phyloP scores from a whole-genome alignment of 192 early-diverging fungal species.

The Paraglomus occultum region DNA sequence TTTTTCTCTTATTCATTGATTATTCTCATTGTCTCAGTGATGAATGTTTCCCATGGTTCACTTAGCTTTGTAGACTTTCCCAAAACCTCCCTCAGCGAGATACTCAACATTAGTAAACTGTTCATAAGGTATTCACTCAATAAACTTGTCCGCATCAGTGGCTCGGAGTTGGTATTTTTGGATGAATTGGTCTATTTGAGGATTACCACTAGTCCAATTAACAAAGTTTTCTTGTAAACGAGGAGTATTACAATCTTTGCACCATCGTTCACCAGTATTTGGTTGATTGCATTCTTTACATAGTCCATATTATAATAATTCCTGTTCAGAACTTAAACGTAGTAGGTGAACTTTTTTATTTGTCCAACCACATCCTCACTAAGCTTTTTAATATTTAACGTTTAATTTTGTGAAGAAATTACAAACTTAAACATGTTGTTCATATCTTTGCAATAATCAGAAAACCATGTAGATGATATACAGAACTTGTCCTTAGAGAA shows the following conservation, averaged over 20 bases:
- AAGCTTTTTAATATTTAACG: too few species aligned
- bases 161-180: constrained; percentile 11
- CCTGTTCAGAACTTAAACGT: too few species aligned
- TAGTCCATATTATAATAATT: too few species aligned
- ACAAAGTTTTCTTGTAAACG: constrained; percentile 8
- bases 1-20: not conserved
- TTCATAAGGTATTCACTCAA: constrained; percentile 14
- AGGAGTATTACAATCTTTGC: not conserved
- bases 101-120: not conserved
- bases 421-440: too few species aligned
- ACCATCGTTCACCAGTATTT: not conserved
- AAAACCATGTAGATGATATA: too few species aligned
- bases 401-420: too few species aligned
- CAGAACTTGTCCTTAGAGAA: too few species aligned
- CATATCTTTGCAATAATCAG: too few species aligned
- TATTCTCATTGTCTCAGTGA: not conserved
- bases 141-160: not conserved
- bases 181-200: constrained; percentile 9
- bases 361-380: too few species aligned
- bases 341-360: too few species aligned
- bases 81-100: constrained; percentile 3
- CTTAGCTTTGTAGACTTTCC: not conserved
- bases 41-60: not conserved
- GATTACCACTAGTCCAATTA: not conserved
- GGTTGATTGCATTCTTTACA: not conserved